Base-by-base conservation (phyloP, 805 yeast genomes). In the Osmozyma mogii region DNA sequence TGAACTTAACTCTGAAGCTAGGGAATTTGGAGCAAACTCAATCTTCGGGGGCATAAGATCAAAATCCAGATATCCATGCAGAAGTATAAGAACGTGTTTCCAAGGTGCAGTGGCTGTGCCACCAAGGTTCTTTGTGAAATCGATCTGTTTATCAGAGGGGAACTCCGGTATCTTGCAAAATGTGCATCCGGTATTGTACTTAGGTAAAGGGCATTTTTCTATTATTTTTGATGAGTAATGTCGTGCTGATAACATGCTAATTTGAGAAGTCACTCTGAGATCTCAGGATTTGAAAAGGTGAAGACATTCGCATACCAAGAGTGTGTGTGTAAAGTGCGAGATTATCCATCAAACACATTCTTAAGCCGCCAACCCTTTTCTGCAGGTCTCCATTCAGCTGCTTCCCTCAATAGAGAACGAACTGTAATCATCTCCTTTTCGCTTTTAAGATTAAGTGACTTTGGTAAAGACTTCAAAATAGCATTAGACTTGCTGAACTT, bases 281-380 rank as follows among this genome's bases (percentile, higher is more conserved):
- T n/a, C n/a, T n/a, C n/a, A n/a, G n/a, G n/a, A n/a, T n/a, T n/a
- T n/a, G n/a, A n/a, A n/a, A n/a, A n/a, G n/a, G n/a, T n/a, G n/a
- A n/a, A n/a, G n/a, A n/a, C n/a, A n/a, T n/a, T n/a, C n/a, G n/a
- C n/a, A n/a, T n/a, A n/a, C n/a, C n/a, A n/a, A n/a, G n/a, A n/a
- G n/a, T n/a, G n/a, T n/a, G n/a, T n/a, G n/a, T n/a, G n/a, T n/a
- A n/a, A n/a, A n/a, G n/a, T n/a, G n/a, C n/a, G n/a, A n/a, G n/a
- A n/a, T n/a, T n/a, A n/a, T n/a, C 22, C 28, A 17, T 17, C 27
- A 20, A 45, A 54, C 5, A 75, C 85, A 2, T 62, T 64, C 39
- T 76, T 74, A 19, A 84, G 55, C 1, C 47, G 49, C 95, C 95
- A 84, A 0, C 78, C 80, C 31, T 70, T 68, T 22, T 52, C 55